Conservation (phyloP, 1,284 basidiomycete genomes). For the Blastosporella zonata region DNA sequence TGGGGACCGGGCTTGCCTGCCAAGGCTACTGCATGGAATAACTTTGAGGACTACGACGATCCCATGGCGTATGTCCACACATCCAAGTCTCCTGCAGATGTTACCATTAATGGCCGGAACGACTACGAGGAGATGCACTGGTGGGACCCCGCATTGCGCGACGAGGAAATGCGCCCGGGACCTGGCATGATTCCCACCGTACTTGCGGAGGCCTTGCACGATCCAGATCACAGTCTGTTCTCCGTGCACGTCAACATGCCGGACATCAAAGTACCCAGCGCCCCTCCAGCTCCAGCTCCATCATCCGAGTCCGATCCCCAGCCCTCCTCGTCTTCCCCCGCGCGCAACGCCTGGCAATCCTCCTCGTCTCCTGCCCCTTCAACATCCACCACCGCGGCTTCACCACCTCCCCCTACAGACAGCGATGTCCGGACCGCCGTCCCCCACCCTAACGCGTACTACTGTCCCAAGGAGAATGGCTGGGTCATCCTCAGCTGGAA, state of each 20-base stretch:
- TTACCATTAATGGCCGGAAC: slow-evolving; percentile 53
- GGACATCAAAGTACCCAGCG: slow-evolving; percentile 20
- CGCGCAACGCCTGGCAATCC: slow-evolving; percentile 17
- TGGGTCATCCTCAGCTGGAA: slow-evolving; percentile 75
- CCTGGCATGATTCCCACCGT: slow-evolving; percentile 65
- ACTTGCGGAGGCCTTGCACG: slow-evolving; percentile 61
- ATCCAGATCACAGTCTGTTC: slow-evolving; percentile 67
- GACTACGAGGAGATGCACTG: slow-evolving; percentile 58
- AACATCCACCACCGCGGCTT: slow-evolving; percentile 25
- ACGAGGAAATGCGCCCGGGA: slow-evolving; percentile 51
- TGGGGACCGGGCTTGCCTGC: slow-evolving; percentile 2
- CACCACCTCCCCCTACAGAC: slow-evolving; percentile 40
- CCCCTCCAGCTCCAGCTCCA: slow-evolving; percentile 14
- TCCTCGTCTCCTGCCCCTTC: slow-evolving; percentile 22
- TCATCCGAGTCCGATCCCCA: slow-evolving; percentile 10
- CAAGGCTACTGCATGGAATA: slow-evolving; percentile 6
- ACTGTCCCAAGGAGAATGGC: slow-evolving; percentile 73
- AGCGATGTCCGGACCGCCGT: slow-evolving; percentile 65
- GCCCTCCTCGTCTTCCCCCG: slow-evolving; percentile 21
- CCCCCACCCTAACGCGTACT: slow-evolving; percentile 78
- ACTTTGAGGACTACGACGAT: slow-evolving; percentile 23
- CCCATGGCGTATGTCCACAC: slow-evolving; percentile 24
- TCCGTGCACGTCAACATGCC: slow-evolving; percentile 49
- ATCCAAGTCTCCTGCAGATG: slow-evolving; percentile 24
- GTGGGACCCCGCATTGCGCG: slow-evolving; percentile 56